Evolutionary conservation across 768 basidiomycete species (phyloP), one percentile per base, ranked within the genome.

Genomic region (Leccinum uliginosum): DNA sequence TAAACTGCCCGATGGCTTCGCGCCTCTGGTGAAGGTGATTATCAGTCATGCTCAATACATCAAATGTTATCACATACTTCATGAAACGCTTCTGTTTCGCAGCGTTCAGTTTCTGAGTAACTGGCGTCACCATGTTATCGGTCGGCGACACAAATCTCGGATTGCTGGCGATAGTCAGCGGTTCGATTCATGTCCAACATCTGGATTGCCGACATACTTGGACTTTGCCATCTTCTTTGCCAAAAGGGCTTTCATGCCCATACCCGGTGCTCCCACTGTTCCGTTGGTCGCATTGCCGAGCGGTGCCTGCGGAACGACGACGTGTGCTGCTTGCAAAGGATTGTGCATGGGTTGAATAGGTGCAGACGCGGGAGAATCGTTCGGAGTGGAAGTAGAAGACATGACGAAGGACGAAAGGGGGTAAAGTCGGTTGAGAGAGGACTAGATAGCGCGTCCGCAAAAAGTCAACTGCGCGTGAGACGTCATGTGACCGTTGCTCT

Each of bases 151-250:
- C 78, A 67, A 83, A 93, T 32, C 83, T 84, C 21, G 91, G 88
- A 71, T 97, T 97, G 71, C 93, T 93, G 69, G 29, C 15, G 15
- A 58, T 17, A 35, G 52, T 63, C 64, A 59, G 55, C 34, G 50
- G 32, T 34, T 53, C 2, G 27, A 43, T 43, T 26, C 29, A 34
- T 4, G 23, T 46, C 9, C 44, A 38, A 19, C 17, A 14, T 27
- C 30, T 50, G 32, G 27, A 30, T 29, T 30, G 34, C 43, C 27
- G 26, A 81, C 92, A 67, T 55, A 96, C 95, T 84, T 83, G 67
- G 77, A 82, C 74, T 93, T 95, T 43, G 92, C 90, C 82, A 98
- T 82, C 77, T 86, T 91, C 81, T 97, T 98, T 11, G 91, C 92
- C 23, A 99, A 74, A 38, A 99, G 80, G 1, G 96, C 93, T 71